Evolutionary conservation across 106 monocot species (phyloP).

Genomic region (Phalaenopsis aphrodite): DNA sequence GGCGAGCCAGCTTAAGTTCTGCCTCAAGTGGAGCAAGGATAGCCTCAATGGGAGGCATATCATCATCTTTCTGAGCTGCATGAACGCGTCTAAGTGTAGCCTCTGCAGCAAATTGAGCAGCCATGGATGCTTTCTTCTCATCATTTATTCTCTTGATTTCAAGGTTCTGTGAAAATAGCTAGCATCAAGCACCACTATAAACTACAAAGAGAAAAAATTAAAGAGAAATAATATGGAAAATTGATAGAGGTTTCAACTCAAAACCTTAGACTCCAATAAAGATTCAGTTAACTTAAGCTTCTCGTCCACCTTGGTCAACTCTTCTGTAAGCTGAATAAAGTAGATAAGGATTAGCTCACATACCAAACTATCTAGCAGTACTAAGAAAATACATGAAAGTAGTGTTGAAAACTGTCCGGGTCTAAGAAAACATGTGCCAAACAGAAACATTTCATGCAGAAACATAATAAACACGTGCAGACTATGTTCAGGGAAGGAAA

Average conservation of each 20-base stretch:
- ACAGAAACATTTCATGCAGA: background rate
- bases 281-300: constrained; percentile 92
- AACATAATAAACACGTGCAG: background rate
- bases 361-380: background rate
- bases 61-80: constrained; percentile 98
- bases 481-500: background rate
- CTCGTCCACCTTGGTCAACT: constrained; percentile 59
- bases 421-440: background rate
- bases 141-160: constrained; percentile 95
- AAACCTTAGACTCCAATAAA: constrained; percentile 76
- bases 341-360: constrained; percentile 4
- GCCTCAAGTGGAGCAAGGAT: constrained; percentile 98
- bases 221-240: background rate
- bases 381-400: background rate
- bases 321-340: constrained; percentile 66
- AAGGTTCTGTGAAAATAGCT: constrained; percentile 59
- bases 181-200: background rate
- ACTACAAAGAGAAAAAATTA: background rate
- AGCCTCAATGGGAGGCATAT: constrained; percentile 98
- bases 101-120: constrained; percentile 98
- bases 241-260: background rate
- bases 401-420: background rate
- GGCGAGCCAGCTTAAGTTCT: constrained; percentile 80
- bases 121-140: constrained; percentile 94
- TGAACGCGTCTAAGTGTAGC: constrained; percentile 97